Conservation (phyloP, 495 filamentous ascomycete genomes). For the Aspergillus asperescens region DNA sequence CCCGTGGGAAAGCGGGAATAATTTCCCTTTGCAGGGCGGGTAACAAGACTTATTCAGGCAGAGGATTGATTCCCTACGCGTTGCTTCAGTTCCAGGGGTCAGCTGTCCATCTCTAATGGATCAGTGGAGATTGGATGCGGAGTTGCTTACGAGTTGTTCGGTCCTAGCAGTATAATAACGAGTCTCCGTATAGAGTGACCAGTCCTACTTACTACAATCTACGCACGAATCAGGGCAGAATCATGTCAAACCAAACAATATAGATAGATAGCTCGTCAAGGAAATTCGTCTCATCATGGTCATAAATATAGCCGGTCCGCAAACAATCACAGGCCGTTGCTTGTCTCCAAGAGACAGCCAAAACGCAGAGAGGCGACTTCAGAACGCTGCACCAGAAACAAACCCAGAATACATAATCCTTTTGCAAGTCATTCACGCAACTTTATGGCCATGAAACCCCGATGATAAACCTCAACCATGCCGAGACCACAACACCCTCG, state of each 20-base stretch:
- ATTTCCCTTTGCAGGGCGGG: conserved; percentile 8
- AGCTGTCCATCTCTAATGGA: not conserved
- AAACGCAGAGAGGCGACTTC: conserved; percentile 15
- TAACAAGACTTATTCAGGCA: too few relatives aligned
- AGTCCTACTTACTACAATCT: not conserved
- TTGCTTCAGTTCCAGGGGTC: not conserved
- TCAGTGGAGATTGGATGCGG: not conserved
- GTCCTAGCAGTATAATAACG: too few relatives aligned
- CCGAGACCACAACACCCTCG: not conserved
- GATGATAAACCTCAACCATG: conserved; percentile 6
- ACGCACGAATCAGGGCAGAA: not conserved
- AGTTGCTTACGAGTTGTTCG: not conserved
- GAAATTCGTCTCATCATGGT: conserved; percentile 49
- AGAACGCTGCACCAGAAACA: conserved; percentile 13
- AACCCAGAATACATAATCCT: conserved; percentile 16
- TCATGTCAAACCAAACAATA: conserved; percentile 12
- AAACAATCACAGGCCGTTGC: conserved; percentile 22
- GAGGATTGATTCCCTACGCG: not conserved
- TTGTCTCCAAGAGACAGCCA: conserved; percentile 11
- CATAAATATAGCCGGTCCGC: conserved; percentile 31
- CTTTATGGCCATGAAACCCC: conserved; percentile 11
- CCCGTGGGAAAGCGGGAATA: conserved; percentile 6
- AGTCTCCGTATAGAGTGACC: too few relatives aligned
- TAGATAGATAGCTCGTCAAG: conserved; percentile 23
- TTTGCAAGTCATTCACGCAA: conserved; percentile 11